Evolutionary conservation across 2,329 filamentous ascomycete genomes (phyloP).

Genomic region (Rugonectria rugulosa): DNA sequence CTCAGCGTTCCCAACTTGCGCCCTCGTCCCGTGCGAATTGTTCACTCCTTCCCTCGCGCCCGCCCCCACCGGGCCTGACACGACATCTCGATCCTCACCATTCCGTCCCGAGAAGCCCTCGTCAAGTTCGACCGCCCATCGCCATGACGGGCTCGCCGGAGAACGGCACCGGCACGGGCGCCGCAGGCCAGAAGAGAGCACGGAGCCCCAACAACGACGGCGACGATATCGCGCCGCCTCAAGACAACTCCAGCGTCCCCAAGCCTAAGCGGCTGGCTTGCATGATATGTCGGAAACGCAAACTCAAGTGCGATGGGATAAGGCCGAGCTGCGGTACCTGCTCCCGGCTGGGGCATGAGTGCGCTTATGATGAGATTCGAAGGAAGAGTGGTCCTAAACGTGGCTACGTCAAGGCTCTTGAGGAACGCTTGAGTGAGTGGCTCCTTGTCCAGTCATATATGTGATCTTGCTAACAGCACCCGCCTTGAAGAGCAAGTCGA

Average conservation of each 20-base stretch:
- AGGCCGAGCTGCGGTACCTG: constrained; percentile 90
- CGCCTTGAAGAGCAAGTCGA: constrained; percentile 83
- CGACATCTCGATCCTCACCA: constrained; percentile 1
- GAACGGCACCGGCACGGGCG: constrained; percentile 46
- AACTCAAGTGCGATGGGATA: constrained; percentile 86
- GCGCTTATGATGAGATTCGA: constrained; percentile 89
- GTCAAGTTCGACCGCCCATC: constrained; percentile 8
- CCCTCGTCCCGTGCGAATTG: constrained; percentile 15
- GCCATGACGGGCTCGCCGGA: constrained; percentile 49
- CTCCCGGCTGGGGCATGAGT: constrained; percentile 83
- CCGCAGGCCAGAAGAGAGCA: constrained; percentile 40
- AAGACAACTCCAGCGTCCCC: constrained; percentile 67
- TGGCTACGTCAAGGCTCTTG: constrained; percentile 92
- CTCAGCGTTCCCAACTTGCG: neutral
- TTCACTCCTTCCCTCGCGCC: constrained; percentile 11
- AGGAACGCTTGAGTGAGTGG: constrained; percentile 84
- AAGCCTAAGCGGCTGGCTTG: constrained; percentile 95
- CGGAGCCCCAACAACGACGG: constrained; percentile 42
- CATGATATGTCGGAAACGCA: constrained; percentile 90
- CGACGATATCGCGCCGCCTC: constrained; percentile 45
- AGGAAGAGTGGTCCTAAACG: constrained; percentile 95
- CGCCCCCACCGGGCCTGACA: constrained; percentile 19
- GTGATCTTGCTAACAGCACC: constrained; percentile 28
- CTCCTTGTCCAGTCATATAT: constrained; percentile 6
- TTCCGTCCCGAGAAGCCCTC: constrained; percentile 8